A percentile compares a stretch with the other conserved stretches of the same genome.
Conservation (phyloP, 805 yeast genomes). For the Metschnikowia orientalis region DNA sequence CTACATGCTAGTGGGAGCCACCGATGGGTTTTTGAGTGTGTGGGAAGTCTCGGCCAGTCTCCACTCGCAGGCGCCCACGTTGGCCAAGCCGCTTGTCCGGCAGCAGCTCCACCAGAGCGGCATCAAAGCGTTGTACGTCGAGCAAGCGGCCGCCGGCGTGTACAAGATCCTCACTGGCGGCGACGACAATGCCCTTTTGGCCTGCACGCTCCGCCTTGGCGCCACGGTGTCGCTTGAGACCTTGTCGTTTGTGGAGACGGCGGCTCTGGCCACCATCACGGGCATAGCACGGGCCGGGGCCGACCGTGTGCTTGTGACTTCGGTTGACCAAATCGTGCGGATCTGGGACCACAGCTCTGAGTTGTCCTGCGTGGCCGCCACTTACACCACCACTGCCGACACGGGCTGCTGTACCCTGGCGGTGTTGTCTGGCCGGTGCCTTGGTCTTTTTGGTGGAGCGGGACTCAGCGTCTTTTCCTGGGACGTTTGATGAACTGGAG, state of each 20-base stretch:
- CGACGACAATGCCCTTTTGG: slow-evolving; percentile 73
- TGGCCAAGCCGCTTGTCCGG: slow-evolving; percentile 30
- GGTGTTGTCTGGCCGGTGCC: slow-evolving; percentile 21
- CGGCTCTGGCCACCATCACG: slow-evolving; percentile 87
- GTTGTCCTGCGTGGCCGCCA: slow-evolving; percentile 30
- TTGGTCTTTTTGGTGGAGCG: slow-evolving; percentile 69
- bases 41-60: slow-evolving; percentile 36
- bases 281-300: slow-evolving; percentile 40
- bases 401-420: slow-evolving; percentile 66
- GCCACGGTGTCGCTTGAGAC: slow-evolving; percentile 19
- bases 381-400: slow-evolving; percentile 83
- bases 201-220: slow-evolving; percentile 18
- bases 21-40: slow-evolving; percentile 73
- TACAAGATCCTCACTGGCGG: slow-evolving; percentile 70
- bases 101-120: slow-evolving; percentile 81
- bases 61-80: slow-evolving; percentile 4
- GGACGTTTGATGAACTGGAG: background rate
- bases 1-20: slow-evolving; percentile 53
- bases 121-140: slow-evolving; percentile 54
- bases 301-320: slow-evolving; percentile 46
- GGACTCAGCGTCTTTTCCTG: slow-evolving; percentile 54
- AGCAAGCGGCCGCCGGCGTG: slow-evolving; percentile 13
- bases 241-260: slow-evolving; percentile 41
- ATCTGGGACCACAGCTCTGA: slow-evolving; percentile 49
- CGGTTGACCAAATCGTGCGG: slow-evolving; percentile 80